Conservation (phyloP, 768 basidiomycete species). For the Dacryopinax primogenitus region DNA sequence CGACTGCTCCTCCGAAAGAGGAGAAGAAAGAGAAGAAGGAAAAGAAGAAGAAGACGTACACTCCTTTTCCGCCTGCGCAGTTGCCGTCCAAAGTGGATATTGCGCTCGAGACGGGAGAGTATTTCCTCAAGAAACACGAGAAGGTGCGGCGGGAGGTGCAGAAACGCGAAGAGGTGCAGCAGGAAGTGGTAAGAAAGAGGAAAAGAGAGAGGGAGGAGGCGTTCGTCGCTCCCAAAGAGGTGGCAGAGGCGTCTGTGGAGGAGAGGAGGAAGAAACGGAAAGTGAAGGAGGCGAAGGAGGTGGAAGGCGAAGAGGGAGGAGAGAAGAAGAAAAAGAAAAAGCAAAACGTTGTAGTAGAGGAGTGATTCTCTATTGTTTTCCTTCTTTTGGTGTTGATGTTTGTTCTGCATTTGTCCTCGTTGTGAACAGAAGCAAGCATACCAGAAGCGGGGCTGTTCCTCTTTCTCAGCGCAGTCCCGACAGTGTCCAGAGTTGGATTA, state of each 20-base stretch:
- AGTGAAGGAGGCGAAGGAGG: conserved; percentile 34
- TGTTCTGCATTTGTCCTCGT: neutral
- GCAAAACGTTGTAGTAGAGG: conserved; percentile 6
- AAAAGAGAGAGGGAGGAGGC: conserved; percentile 73
- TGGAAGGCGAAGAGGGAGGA: conserved; percentile 24
- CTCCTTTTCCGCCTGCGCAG: conserved; percentile 97
- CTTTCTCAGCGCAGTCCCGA: too few relatives aligned
- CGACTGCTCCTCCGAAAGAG: conserved; percentile 6
- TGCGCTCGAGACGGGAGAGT: conserved; percentile 92
- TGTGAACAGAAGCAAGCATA: too few relatives aligned
- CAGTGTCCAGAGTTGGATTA: too few relatives aligned
- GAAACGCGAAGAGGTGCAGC: conserved; percentile 77
- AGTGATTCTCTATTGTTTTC: neutral
- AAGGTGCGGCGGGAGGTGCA: conserved; percentile 64
- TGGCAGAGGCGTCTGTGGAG: conserved; percentile 55
- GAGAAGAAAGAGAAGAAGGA: conserved; percentile 31
- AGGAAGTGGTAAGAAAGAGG: conserved; percentile 53
- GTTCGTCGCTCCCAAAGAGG: conserved; percentile 79
- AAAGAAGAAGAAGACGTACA: conserved; percentile 78
- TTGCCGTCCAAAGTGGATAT: conserved; percentile 87
- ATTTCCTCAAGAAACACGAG: conserved; percentile 87
- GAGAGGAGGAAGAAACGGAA: conserved; percentile 44
- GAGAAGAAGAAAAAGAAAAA: conserved; percentile 28
- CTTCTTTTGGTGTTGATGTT: neutral
- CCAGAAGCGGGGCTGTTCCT: too few relatives aligned